Base-by-base conservation (phyloP, 805 yeast genomes). In the Saccharomycopsis capsularis region DNA sequence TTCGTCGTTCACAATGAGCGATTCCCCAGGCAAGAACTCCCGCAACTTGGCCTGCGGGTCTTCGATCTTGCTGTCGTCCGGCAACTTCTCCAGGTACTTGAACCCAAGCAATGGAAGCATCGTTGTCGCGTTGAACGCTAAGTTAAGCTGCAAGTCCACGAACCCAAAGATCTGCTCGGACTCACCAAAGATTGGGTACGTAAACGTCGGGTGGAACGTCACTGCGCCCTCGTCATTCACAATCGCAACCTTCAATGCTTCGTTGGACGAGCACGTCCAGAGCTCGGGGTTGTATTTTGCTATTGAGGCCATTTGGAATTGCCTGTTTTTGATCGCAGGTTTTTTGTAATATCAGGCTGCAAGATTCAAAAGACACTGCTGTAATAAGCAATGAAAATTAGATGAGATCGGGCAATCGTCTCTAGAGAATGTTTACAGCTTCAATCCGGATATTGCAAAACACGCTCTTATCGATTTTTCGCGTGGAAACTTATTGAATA, bases 161-260 rank as follows among this genome's bases (percentile, higher is more conserved):
- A 78, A 93, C 2, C 99, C 99, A 60, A 81, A 87, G 1, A 93
- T 81, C 47, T 81, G 81, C 61, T 93, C 99, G 1, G 88, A 75
- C 42, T 89, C 95, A 4, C 98, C 98, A 70, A 79, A 93, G 9
- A 93, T 83, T 2, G 97, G 95, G 63, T 93, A 93, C 1, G 98
- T 91, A 67, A 87, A 89, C 13, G 68, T 60, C 0, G 98, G 97
- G 35, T 73, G 67, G 68, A 90, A 89, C 2, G 77, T 68, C 19
- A 82, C 76, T 2, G 81, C 75, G 0, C 81, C 81, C 2, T 71
- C 66, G 2, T 75, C 71, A 51, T 78, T 81, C 3, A 84, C 85
- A 40, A 81, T 60, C 2, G 78, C 78, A 5, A 88, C 61, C 42
- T 74, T 70, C 16, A 85, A 64, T 0, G 79, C 82, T 13, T 83